Evolutionary conservation across 2,329 filamentous ascomycete species (phyloP).

Genomic region (Scedosporium dehoogii): DNA sequence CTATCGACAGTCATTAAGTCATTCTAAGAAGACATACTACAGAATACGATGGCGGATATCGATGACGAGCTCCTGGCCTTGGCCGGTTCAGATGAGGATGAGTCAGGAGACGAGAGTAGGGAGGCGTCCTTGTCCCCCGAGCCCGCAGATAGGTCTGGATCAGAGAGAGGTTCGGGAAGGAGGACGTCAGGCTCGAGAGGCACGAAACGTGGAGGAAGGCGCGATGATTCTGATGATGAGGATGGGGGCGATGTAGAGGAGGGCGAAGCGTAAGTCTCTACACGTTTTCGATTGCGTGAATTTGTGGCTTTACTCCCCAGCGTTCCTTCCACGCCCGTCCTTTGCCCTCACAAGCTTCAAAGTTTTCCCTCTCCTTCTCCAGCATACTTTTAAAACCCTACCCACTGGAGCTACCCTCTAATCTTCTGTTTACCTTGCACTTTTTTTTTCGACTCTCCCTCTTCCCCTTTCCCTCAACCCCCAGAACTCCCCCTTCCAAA

Average conservation of each 20-base stretch:
- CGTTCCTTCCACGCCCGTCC: background rate
- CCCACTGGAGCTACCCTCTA: background rate
- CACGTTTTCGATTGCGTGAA: background rate
- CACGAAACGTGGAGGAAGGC: conserved; percentile 7
- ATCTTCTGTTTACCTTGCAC: no score
- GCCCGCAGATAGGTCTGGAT: conserved; percentile 21
- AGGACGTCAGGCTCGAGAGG: background rate
- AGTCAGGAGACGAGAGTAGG: conserved; percentile 41
- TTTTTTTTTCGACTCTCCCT: no score
- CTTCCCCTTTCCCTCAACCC: background rate
- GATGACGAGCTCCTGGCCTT: conserved; percentile 92
- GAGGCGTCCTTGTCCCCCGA: conserved; percentile 44
- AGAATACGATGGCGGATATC: conserved; percentile 65
- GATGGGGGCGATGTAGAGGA: conserved; percentile 72
- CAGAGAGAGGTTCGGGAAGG: conserved; percentile 35
- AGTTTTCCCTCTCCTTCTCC: background rate
- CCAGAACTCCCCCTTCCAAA: background rate
- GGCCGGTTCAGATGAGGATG: conserved; percentile 60
- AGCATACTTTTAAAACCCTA: background rate
- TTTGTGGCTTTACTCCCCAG: background rate
- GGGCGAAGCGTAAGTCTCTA: conserved; percentile 27
- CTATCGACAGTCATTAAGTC: background rate
- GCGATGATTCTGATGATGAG: conserved; percentile 40
- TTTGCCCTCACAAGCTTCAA: background rate
- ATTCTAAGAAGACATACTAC: background rate